A percentile compares a stretch with the other conserved stretches of the same genome.
Conservation (phyloP, 495 filamentous ascomycete genomes). For the Aspergillus biplanus region DNA sequence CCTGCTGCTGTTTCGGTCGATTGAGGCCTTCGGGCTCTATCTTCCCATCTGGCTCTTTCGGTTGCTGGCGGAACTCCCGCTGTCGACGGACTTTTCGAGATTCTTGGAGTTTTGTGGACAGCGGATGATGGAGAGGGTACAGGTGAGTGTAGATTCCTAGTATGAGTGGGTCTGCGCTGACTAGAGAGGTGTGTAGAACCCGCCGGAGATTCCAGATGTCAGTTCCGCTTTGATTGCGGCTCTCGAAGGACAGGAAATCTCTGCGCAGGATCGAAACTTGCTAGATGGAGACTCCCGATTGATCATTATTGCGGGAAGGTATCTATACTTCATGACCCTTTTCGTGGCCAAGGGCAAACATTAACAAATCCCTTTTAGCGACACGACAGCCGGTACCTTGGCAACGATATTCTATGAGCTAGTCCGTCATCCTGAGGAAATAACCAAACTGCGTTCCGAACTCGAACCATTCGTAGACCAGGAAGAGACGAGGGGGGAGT, state of each 20-base stretch:
- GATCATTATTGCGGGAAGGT: slow-evolving; percentile 38
- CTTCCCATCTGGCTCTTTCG: slow-evolving; percentile 42
- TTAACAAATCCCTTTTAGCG: slow-evolving; percentile 28
- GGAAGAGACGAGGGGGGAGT: slow-evolving; percentile 16
- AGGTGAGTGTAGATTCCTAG: not conserved
- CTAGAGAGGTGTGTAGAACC: slow-evolving; percentile 23
- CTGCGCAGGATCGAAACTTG: slow-evolving; percentile 27
- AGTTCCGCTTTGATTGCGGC: slow-evolving; percentile 36
- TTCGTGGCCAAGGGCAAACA: too few relatives aligned
- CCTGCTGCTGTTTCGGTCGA: slow-evolving; percentile 26
- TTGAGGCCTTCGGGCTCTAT: slow-evolving; percentile 34
- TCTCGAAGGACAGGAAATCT: slow-evolving; percentile 24
- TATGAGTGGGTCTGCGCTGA: not conserved
- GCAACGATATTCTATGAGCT: slow-evolving; percentile 52
- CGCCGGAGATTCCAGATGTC: slow-evolving; percentile 35
- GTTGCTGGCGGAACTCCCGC: slow-evolving; percentile 31
- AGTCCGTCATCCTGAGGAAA: slow-evolving; percentile 40
- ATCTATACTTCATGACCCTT: not conserved
- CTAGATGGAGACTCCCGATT: slow-evolving; percentile 35
- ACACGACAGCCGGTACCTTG: slow-evolving; percentile 59
- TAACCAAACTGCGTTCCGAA: slow-evolving; percentile 33
- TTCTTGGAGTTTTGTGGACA: slow-evolving; percentile 29
- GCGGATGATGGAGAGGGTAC: slow-evolving; percentile 14
- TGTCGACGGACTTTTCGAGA: slow-evolving; percentile 38
- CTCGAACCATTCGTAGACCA: slow-evolving; percentile 16